A percentile compares a stretch with the other conserved stretches of the same genome.
Evolutionary conservation across 2,329 filamentous ascomycete genomes (phyloP).

Genomic region (Chaetomium olivaceum): DNA sequence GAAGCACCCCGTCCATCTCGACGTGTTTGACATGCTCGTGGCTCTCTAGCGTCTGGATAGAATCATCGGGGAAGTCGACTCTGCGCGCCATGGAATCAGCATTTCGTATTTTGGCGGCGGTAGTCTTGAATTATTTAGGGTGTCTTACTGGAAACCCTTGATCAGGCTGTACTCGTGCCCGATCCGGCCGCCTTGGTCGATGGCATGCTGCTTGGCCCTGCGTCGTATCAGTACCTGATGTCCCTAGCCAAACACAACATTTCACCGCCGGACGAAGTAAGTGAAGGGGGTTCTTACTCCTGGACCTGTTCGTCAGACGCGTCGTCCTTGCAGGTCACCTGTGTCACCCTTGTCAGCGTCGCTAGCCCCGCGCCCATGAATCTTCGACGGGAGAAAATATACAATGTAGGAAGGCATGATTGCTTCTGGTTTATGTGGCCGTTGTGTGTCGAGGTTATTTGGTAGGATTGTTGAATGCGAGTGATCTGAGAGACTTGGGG

Average conservation of each 20-base stretch:
- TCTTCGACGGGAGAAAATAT: constrained; percentile 27
- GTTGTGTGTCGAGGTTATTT: background rate
- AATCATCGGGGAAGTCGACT: constrained; percentile 69
- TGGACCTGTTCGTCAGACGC: constrained; percentile 67
- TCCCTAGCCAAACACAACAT: too few species aligned
- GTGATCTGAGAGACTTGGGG: constrained; percentile 3
- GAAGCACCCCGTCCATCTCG: constrained; percentile 71
- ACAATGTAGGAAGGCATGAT: constrained; percentile 62
- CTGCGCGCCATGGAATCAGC: constrained; percentile 46
- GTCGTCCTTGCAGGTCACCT: constrained; percentile 80
- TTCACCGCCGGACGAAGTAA: too few species aligned
- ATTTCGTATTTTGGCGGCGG: background rate
- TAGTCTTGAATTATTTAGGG: background rate
- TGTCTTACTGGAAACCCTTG: constrained; percentile 87
- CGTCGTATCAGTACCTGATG: constrained; percentile 8
- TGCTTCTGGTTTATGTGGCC: constrained; percentile 8
- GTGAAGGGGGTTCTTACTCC: constrained; percentile 51
- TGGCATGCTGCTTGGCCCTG: constrained; percentile 75
- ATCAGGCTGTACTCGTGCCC: constrained; percentile 81
- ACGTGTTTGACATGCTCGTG: constrained; percentile 73
- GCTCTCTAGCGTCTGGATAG: constrained; percentile 63
- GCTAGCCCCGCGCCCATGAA: background rate
- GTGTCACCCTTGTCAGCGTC: background rate
- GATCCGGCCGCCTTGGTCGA: constrained; percentile 79
- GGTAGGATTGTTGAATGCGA: background rate